Evolutionary conservation across 2,329 filamentous ascomycete genomes (phyloP), one percentile per base, ranked within the genome.

Genomic region (Aspergillus thermomutatus): DNA sequence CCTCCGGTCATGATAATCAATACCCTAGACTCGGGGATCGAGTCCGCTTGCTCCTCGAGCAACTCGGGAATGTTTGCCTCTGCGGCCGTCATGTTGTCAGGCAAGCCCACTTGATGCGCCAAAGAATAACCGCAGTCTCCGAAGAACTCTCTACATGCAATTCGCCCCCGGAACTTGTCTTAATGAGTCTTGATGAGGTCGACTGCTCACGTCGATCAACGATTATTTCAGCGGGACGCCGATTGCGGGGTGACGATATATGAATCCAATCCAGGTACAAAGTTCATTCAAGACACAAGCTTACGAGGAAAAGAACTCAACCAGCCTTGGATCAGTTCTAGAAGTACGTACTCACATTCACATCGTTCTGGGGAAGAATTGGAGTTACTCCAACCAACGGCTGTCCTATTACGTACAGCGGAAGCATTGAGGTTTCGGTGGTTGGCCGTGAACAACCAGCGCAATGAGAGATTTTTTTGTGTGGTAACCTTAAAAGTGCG

Each of bases 1-100:
- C 72, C 77, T 70, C 90, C 92, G 11, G 92, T 96, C 79, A 95
- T 93, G 74, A 96, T 90, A 67, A 96, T 89, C 62, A 97, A 81
- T 11, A 97, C 89, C 57, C 90, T 83, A 25, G 90, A 91, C 72
- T 95, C 91, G 10, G 88, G 88, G 11, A 69, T 54, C n/a, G 62
- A 26, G 50, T 63, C 61, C 21, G 68, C 68, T 50, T 63, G 61
- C 43, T 55, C 54, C 31, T 66, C 60, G 26, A 55, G 60, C 62
- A 64, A 48, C 48, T 64, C 61, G 17, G 67, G 69, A n/a, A 66
- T 60, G 19, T 53, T 40, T 28, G 56, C 60, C 23, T 63, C 60
- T n/a, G 58, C 50, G 17, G 57, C 51, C 27, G 53, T 53, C 69
- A 71, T 71, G 27, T 31, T 61, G 54, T 37, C 31, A 17, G 14